Evolutionary conservation across 2,329 filamentous ascomycete species (phyloP), one percentile per base, ranked within the genome.

Genomic region (Beauveria rudraprayagi): DNA sequence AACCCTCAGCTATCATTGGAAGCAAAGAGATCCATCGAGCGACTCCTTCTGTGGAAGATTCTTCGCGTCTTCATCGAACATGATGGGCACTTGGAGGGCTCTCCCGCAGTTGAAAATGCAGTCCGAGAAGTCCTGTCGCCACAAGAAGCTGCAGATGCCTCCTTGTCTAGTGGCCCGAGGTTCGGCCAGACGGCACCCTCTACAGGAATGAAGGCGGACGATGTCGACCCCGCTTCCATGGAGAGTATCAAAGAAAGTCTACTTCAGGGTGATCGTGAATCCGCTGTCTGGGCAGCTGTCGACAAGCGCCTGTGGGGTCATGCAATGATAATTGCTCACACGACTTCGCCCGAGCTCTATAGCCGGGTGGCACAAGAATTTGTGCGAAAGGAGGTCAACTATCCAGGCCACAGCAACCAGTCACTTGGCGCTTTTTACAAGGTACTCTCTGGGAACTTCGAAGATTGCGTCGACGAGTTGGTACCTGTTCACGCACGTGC

Each of bases 271-370:
- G 88, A 97, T 52, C 85, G 92, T 24, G 92, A 97, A 69, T 91
- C 92, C 66, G 94, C 94, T 5, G 90, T 95, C 0, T 97, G 93
- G 93, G 82, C 89, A 65, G 92, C 94, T 5, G 93, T 92, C 37
- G 94, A 99, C 72, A 92, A 92, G 72, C 86, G 92, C 54, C 78
- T 99, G 3, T 99, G 95, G 95, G 94, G 91, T 2, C 95, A 99
- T 72, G 95, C 94, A 3, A 89, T 99, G 82, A 80, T 99, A 22
- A 88, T 99, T 41, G 89, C 94, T 1, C 83, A 85, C 63, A 86
- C 85, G 0, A 72, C 96, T 75, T 94, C 91, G 1, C 79, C 90
- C 53, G 89, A 91, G 24, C 79, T 95, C 2, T 97, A 95, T 83
- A 95, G 92, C 72, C 90, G 95, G 70, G 92, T 99, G 28, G 86